A percentile compares a stretch with the other conserved stretches of the same genome.
phyloP scores from a whole-genome alignment of 345 rosid genomes.

The Camelina laxa region DNA sequence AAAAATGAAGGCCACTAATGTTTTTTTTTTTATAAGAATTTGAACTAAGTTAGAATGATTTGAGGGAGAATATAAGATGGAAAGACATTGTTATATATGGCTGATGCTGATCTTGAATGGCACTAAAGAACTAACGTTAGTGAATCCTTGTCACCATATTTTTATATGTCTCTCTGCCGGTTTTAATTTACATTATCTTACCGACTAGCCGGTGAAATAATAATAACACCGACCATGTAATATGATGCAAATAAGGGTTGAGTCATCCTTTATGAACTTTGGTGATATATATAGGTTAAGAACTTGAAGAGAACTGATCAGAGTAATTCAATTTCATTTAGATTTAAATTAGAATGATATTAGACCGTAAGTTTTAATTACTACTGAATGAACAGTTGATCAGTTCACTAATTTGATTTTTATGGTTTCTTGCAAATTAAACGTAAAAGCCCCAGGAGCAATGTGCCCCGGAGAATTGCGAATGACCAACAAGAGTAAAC shows the following conservation, averaged over 20 bases:
- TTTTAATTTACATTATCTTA: conserved; percentile 18
- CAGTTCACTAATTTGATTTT: neutral
- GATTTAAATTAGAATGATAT: neutral
- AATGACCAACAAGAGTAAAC: neutral
- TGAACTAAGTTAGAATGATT: neutral
- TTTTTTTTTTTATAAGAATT: neutral
- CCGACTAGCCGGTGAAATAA: conserved; percentile 23
- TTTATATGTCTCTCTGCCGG: neutral
- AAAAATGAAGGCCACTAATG: conserved; percentile 37
- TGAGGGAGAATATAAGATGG: conserved; percentile 1
- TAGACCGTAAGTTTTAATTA: neutral
- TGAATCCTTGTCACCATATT: conserved; percentile 32
- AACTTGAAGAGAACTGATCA: neutral
- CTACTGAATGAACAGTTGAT: too few relatives aligned
- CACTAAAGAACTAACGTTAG: conserved; percentile 37
- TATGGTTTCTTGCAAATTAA: neutral
- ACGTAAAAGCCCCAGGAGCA: too few relatives aligned
- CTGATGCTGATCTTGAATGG: conserved; percentile 36
- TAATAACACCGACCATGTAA: conserved; percentile 15
- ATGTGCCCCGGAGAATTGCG: neutral
- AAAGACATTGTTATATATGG: conserved; percentile 23
- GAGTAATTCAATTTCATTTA: neutral
- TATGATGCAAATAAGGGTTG: neutral
- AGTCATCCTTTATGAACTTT: neutral
- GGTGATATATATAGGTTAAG: neutral